Base-by-base conservation (phyloP, 2,329 filamentous ascomycete genomes). In the Trichoderma lentiforme region DNA sequence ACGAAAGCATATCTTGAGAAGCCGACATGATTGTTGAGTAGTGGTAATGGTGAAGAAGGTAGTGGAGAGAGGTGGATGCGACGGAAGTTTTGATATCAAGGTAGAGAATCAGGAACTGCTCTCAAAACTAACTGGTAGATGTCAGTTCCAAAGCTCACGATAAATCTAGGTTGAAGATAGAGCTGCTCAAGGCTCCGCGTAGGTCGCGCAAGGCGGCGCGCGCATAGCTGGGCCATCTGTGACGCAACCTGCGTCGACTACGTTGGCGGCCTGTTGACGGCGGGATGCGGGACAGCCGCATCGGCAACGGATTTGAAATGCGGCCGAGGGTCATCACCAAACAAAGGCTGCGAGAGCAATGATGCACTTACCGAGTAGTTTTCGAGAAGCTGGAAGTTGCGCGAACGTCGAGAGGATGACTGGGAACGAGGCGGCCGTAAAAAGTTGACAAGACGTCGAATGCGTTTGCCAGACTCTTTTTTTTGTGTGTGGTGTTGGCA, bases 1-100 rank as follows among this genome's bases (percentile, higher is more conserved):
- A 78, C 74, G 87, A 79, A 70, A 87, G 82, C 73, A 80, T 78
- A 74, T 91, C 88, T 80, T 92, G 90, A 76, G 86, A 80, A 72
- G 85, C 80, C 79, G 91, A 90, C 91, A 93, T 93, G 75, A 74
- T 82, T 77, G 73, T 71, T 73, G 62, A 60, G 74, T 63, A 36
- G 47, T 24, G 28, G 51, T 1, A 21, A 21, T 8, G 36, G 71
- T 58, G 60, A 70, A 47, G 56, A 34, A 69, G 67, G 18, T 14
- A 21, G 57, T 24, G 58, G 57, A 70, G 67, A 28, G 57, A 61
- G 57, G 39, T 53, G 67, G 57, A 53, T 70, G 67, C 57, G 67
- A 36, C 43, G 39, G 67, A 70, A 61, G 32, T 34, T 63, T 34
- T 63, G 68, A 56, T 62, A 51, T 53, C 39, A 70, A 36, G 56